phyloP scores from a whole-genome alignment of 129 eudicot species.

The Lactuca saligna region DNA sequence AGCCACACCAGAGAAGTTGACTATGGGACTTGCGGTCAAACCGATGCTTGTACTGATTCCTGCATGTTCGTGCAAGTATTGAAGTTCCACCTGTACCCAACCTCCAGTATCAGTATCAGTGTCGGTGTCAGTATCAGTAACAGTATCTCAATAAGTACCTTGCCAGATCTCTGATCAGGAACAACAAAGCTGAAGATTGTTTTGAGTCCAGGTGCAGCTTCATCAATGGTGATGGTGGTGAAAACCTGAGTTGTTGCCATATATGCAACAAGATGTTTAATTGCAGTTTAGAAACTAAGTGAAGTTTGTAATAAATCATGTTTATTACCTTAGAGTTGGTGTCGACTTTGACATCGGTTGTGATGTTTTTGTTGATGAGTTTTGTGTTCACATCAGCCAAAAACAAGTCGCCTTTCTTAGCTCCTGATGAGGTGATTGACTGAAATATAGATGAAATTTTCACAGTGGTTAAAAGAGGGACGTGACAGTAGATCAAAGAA shows the following conservation, averaged over 20 bases:
- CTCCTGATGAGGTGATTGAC: conserved; percentile 77
- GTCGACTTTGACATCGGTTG: conserved; percentile 80
- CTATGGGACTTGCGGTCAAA: conserved; percentile 75
- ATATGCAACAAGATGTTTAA: neutral
- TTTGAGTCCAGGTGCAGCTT: conserved; percentile 85
- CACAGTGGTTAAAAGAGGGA: neutral
- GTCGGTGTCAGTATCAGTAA: neutral
- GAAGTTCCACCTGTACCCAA: conserved; percentile 60
- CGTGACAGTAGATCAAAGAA: no score
- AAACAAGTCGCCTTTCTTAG: conserved; percentile 59
- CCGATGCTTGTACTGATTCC: conserved; percentile 86
- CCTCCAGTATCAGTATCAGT: neutral
- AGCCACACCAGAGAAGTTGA: conserved; percentile 88
- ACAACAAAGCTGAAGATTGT: conserved; percentile 58
- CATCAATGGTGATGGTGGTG: conserved; percentile 71
- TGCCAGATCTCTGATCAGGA: conserved; percentile 81
- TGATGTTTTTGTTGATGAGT: conserved; percentile 71
- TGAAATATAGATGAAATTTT: conserved; percentile 29
- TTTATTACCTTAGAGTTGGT: conserved; percentile 66
- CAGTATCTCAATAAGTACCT: conserved; percentile 38
- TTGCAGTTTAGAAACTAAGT: neutral
- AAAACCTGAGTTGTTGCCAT: conserved; percentile 41
- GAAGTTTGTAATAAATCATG: neutral
- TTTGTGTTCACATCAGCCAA: conserved; percentile 71
- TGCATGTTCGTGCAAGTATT: conserved; percentile 78